Percentiles rank a stretch among this genome's conserved stretches.
Conservation (phyloP, 768 basidiomycete species). For the Kwoniella shandongensis region DNA sequence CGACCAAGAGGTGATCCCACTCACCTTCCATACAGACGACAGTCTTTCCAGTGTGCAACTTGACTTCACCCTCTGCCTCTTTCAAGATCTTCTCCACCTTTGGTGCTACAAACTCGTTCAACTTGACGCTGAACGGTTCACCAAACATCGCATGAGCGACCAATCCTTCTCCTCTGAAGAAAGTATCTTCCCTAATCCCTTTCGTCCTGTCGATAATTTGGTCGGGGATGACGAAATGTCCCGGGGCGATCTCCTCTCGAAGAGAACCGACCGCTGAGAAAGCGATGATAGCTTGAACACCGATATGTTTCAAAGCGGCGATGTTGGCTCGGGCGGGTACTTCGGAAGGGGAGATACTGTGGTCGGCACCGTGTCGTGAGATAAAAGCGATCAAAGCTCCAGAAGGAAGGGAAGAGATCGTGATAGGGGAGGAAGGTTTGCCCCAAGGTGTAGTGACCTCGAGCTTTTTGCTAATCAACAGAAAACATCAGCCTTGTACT, state of each 20-base stretch:
- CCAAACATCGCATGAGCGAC: slow-evolving; percentile 94
- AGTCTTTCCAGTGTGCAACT: slow-evolving; percentile 76
- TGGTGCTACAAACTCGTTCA: slow-evolving; percentile 47
- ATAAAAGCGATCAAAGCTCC: slow-evolving; percentile 80
- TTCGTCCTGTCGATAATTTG: slow-evolving; percentile 98
- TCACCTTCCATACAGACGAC: slow-evolving; percentile 97
- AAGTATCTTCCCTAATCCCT: slow-evolving; percentile 80
- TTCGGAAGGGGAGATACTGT: slow-evolving; percentile 72
- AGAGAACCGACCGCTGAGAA: slow-evolving; percentile 96
- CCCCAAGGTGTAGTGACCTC: slow-evolving; percentile 73
- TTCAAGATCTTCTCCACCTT: slow-evolving; percentile 65
- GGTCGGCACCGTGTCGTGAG: slow-evolving; percentile 81
- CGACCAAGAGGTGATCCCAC: neutral
- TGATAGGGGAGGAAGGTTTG: slow-evolving; percentile 81
- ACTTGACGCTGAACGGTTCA: slow-evolving; percentile 71
- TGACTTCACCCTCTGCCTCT: slow-evolving; percentile 60
- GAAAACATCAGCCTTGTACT: neutral
- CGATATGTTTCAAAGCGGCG: slow-evolving; percentile 87
- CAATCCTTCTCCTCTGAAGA: slow-evolving; percentile 76
- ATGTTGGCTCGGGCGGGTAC: slow-evolving; percentile 91
- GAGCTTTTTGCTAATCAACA: slow-evolving; percentile 15
- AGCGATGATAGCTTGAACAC: slow-evolving; percentile 82
- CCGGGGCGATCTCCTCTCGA: slow-evolving; percentile 86
- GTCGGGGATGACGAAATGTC: slow-evolving; percentile 79
- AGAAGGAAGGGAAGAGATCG: slow-evolving; percentile 82